Evolutionary conservation across 805 yeast species (phyloP).

Genomic region (Saccharomycopsis guyanensis): DNA sequence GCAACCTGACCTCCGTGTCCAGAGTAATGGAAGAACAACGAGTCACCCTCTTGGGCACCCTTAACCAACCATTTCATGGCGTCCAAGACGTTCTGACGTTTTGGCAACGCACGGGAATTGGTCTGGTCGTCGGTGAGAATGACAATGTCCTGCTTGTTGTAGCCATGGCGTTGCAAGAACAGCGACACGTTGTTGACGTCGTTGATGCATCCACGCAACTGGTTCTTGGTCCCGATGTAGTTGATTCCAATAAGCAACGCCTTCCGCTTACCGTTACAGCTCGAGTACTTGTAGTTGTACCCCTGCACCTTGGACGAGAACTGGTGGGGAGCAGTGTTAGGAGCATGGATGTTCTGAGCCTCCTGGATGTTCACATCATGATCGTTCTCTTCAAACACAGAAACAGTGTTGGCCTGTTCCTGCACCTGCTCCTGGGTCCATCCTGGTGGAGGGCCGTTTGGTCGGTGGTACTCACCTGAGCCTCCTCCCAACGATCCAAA

Average conservation of each 20-base stretch:
- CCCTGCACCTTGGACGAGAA: conserved; percentile 17
- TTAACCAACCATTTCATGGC: conserved; percentile 73
- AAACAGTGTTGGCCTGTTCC: conserved; percentile 17
- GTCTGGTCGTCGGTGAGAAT: conserved; percentile 42
- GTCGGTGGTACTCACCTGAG: conserved; percentile 19
- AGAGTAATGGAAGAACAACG: conserved; percentile 63
- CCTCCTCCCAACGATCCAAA: conserved; percentile 2
- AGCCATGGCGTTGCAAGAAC: conserved; percentile 27
- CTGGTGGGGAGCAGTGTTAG: conserved; percentile 22
- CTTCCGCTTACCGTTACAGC: conserved; percentile 54
- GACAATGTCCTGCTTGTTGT: conserved; percentile 33
- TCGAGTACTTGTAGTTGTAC: conserved; percentile 38
- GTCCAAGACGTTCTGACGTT: conserved; percentile 52
- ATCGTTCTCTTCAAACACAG: conserved; percentile 19
- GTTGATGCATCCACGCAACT: conserved; percentile 62
- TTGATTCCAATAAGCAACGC: conserved; percentile 66
- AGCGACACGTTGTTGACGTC: conserved; percentile 46
- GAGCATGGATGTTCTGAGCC: conserved; percentile 15
- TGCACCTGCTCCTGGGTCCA: conserved; percentile 18
- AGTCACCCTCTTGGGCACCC: conserved; percentile 59
- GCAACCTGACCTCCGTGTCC: conserved; percentile 68
- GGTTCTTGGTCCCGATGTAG: conserved; percentile 49
- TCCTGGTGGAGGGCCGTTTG: conserved; percentile 22
- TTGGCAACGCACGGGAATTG: conserved; percentile 38
- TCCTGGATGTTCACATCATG: conserved; percentile 17